phyloP scores from a whole-genome alignment of 495 filamentous ascomycete species.

The Stereocaulon alpinum region DNA sequence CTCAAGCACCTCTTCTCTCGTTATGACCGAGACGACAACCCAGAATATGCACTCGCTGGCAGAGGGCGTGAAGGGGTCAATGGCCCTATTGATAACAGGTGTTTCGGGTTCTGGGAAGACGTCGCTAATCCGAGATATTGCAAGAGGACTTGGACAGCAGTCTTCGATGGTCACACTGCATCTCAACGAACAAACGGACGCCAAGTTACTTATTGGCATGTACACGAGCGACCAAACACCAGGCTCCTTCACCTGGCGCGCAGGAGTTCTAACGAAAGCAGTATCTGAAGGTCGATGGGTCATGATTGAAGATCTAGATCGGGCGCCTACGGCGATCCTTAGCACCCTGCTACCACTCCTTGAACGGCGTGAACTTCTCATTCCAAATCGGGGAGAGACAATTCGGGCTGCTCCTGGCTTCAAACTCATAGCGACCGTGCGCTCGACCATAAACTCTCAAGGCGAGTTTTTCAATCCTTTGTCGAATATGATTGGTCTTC shows the following conservation, averaged over 20 bases:
- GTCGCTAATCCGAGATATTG: slow-evolving; percentile 70
- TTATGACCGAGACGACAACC: slow-evolving; percentile 60
- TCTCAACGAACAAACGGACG: slow-evolving; percentile 94
- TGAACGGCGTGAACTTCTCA: slow-evolving; percentile 74
- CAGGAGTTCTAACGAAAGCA: slow-evolving; percentile 90
- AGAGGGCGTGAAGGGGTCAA: slow-evolving; percentile 47
- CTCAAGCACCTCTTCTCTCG: slow-evolving; percentile 42
- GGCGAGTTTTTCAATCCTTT: slow-evolving; percentile 51
- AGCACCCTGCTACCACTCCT: slow-evolving; percentile 84
- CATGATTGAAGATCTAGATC: slow-evolving; percentile 90
- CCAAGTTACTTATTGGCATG: slow-evolving; percentile 85
- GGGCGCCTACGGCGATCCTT: slow-evolving; percentile 90
- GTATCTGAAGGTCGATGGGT: slow-evolving; percentile 92
- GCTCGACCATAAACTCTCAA: slow-evolving; percentile 59
- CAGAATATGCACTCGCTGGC: slow-evolving; percentile 62
- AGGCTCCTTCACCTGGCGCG: slow-evolving; percentile 81
- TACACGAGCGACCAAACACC: slow-evolving; percentile 78
- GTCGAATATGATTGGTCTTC: slow-evolving; percentile 58
- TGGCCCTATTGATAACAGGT: slow-evolving; percentile 72
- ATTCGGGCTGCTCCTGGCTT: slow-evolving; percentile 77
- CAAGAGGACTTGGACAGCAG: slow-evolving; percentile 60
- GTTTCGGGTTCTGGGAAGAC: slow-evolving; percentile 87
- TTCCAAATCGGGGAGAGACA: slow-evolving; percentile 76
- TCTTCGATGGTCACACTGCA: slow-evolving; percentile 80
- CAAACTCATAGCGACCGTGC: slow-evolving; percentile 80